Base-by-base conservation (phyloP, 805 yeast species). In the Wickerhamiella sergipiensis region DNA sequence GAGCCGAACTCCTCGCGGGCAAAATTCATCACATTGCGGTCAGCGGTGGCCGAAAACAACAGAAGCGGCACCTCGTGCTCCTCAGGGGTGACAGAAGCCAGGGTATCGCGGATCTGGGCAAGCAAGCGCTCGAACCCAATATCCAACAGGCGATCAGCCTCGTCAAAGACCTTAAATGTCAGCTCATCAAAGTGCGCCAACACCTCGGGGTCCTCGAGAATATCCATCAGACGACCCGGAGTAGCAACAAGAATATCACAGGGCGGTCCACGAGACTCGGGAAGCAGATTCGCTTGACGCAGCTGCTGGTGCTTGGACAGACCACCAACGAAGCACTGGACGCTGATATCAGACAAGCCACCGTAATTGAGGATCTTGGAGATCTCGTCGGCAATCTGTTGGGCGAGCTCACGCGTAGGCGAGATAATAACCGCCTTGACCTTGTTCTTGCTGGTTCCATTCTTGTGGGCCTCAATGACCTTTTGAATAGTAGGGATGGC, bases 401-500 rank as follows among this genome's bases (percentile, higher is more conserved):
- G 72, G 13, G 96, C 96, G 59, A 88, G 74, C 68, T 89, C 96
- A 70, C 97, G 78, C 6, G 96, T 88, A 46, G 97, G 97, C 2
- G 90, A 83, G 50, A 88, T 75, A 22, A 88, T 77, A 52, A 89
- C 75, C 31, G 87, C 73, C 56, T 75, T 71, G 18, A 79, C 82
- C 36, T 58, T 56, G 50, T 36, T 26, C 53, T 67, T 65, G 43
- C 69, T 64, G 5, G 64, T 61, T 17, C 63, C 66, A 12, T 57
- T 59, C 50, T 60, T 63, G 52, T 59, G 60, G 57, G 69, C 56
- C 61, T 69, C 67, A 61, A 70, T 56, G 52, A 74, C 67, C 45
- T 77, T 75, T 61, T 86, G 83, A 45, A 86, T 68, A 12, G 85
- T 69, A 2, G 96, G 96, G 43, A 89, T 71, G 53, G 89, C 82